Conservation (phyloP, 495 filamentous ascomycete species). For the Acidomyces sp. region DNA sequence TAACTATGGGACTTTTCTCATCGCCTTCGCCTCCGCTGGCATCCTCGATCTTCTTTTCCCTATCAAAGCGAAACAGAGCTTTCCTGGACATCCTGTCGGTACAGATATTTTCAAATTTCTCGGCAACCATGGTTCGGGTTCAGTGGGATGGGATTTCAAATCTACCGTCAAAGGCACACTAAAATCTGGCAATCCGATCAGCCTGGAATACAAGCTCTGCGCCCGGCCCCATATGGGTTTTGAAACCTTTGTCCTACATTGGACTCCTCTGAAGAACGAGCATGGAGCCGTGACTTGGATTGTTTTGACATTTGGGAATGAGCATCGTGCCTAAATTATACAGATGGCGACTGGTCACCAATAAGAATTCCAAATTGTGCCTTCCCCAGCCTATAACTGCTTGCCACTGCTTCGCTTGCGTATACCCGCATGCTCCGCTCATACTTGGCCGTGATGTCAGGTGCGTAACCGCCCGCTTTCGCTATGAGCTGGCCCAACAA, state of each 20-base stretch:
- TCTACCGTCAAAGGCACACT: slow-evolving; percentile 29
- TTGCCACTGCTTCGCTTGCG: slow-evolving; percentile 35
- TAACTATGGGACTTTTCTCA: slow-evolving; percentile 22
- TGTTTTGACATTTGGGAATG: slow-evolving; percentile 30
- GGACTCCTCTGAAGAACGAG: slow-evolving; percentile 43
- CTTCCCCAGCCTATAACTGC: slow-evolving; percentile 34
- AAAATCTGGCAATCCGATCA: slow-evolving; percentile 31
- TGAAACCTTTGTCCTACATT: slow-evolving; percentile 38
- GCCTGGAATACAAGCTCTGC: slow-evolving; percentile 30
- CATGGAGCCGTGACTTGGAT: slow-evolving; percentile 35
- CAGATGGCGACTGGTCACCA: slow-evolving; percentile 17
- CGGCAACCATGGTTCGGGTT: slow-evolving; percentile 25
- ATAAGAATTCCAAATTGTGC: slow-evolving; percentile 28
- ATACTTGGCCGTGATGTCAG: slow-evolving; percentile 37
- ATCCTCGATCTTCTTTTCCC: slow-evolving; percentile 34
- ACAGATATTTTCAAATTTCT: slow-evolving; percentile 41
- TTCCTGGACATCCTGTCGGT: slow-evolving; percentile 26
- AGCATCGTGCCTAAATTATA: slow-evolving; percentile 8
- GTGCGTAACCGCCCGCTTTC: slow-evolving; percentile 26
- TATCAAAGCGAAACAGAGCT: slow-evolving; percentile 23
- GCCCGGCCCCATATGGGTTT: slow-evolving; percentile 26
- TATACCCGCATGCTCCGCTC: slow-evolving; percentile 46
- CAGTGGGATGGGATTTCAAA: slow-evolving; percentile 29
- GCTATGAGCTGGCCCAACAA: slow-evolving; percentile 34
- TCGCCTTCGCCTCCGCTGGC: slow-evolving; percentile 15